Conservation (phyloP, 345 rosid species). For the Sonneratia caseolaris region DNA sequence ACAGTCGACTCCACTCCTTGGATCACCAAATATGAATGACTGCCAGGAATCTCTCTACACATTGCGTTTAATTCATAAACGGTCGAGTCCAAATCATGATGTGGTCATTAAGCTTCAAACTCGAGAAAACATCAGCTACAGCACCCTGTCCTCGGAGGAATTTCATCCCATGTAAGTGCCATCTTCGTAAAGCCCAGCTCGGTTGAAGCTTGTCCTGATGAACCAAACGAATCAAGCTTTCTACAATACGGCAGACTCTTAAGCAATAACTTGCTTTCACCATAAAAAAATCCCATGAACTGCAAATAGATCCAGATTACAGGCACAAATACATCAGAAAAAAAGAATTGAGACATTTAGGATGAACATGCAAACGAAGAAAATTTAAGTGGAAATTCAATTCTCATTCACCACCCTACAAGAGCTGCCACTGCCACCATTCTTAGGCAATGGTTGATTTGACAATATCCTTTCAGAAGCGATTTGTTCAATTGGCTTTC, state of each 20-base stretch:
- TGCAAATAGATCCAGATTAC: not conserved
- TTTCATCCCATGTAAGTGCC: not conserved
- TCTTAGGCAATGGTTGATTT: conserved; percentile 24
- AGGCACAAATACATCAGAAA: not conserved
- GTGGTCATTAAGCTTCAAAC: not conserved
- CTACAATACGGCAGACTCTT: not conserved
- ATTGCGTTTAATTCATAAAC: not conserved
- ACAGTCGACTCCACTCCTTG: not conserved
- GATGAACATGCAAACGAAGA: not conserved
- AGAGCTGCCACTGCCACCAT: conserved; percentile 24
- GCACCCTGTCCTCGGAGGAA: not conserved
- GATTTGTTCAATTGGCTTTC: not conserved
- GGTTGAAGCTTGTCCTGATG: not conserved
- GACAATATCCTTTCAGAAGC: too few relatives aligned
- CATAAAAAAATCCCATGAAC: not conserved
- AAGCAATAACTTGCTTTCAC: not conserved
- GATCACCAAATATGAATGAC: not conserved
- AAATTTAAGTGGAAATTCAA: not conserved
- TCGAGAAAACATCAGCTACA: not conserved
- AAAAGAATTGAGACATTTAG: not conserved
- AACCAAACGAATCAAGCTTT: not conserved
- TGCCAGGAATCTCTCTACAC: not conserved
- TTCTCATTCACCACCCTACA: not conserved
- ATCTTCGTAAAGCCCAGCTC: not conserved
- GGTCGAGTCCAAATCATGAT: too few relatives aligned